Conservation (phyloP, 208 protist species). For the Crithidia mellificae region DNA sequence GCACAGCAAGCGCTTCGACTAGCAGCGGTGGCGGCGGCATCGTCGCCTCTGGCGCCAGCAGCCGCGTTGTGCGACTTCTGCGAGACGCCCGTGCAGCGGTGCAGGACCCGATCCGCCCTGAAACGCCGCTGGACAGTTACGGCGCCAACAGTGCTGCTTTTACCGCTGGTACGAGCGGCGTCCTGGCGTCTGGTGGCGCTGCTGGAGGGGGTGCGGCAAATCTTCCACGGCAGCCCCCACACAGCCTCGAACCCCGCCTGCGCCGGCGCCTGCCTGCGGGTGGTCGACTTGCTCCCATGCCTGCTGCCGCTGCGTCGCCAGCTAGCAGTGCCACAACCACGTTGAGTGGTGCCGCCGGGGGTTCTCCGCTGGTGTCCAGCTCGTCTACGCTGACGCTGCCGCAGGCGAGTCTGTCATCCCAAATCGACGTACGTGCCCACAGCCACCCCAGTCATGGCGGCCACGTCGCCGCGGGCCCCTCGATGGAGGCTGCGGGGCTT, state of each 20-base stretch:
- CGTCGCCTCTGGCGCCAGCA: conserved; percentile 34
- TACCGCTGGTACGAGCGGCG: too few relatives aligned
- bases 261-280: conserved; percentile 33
- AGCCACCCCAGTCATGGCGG: background rate
- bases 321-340: too few relatives aligned
- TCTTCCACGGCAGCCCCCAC: conserved; percentile 6
- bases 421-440: conserved; percentile 7
- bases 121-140: conserved; percentile 45
- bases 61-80: conserved; percentile 55
- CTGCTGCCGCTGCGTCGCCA: background rate
- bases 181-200: background rate
- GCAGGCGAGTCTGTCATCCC: background rate
- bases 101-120: conserved; percentile 46
- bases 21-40: conserved; percentile 5
- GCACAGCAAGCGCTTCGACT: too few relatives aligned
- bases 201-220: background rate
- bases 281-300: conserved; percentile 33
- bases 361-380: too few relatives aligned
- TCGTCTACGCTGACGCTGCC: background rate
- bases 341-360: too few relatives aligned
- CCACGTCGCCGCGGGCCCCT: background rate
- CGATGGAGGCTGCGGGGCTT: background rate
- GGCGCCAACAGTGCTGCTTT: too few relatives aligned
- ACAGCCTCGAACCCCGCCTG: conserved; percentile 10
- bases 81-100: conserved; percentile 63